Conservation (phyloP, 768 basidiomycete species). For the Piloderma croceum region DNA sequence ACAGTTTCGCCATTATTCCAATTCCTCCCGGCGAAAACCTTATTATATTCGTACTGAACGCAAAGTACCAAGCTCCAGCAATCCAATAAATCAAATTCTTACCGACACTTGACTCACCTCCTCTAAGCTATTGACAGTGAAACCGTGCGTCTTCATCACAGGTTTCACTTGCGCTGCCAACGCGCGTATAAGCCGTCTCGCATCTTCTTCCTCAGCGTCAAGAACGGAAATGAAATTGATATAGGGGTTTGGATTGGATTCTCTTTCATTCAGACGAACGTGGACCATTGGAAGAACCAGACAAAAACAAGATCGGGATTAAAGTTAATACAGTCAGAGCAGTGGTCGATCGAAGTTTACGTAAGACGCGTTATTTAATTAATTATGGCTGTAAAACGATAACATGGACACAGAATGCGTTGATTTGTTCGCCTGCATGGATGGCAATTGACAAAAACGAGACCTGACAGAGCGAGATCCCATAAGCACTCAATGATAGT, state of each 20-base stretch:
- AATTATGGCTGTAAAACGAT: no score
- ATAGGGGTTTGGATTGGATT: slow-evolving; percentile 67
- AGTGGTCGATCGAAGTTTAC: no score
- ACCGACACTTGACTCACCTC: slow-evolving; percentile 68
- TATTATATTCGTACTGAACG: slow-evolving; percentile 68
- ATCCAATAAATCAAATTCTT: no score
- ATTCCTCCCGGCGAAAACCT: slow-evolving; percentile 75
- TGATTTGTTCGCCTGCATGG: no score
- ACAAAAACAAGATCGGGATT: slow-evolving; percentile 1
- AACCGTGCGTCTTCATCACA: slow-evolving; percentile 75
- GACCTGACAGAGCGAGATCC: no score
- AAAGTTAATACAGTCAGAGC: slow-evolving; percentile 11
- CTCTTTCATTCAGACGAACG: slow-evolving; percentile 60
- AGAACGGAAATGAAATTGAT: slow-evolving; percentile 73
- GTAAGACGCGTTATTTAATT: no score
- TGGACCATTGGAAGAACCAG: slow-evolving; percentile 56
- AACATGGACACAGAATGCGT: no score
- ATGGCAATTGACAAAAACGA: no score
- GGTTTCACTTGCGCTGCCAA: slow-evolving; percentile 81
- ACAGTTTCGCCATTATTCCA: slow-evolving; percentile 82
- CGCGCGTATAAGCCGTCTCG: slow-evolving; percentile 67
- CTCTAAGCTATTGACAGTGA: slow-evolving; percentile 72
- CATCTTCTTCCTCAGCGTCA: slow-evolving; percentile 48
- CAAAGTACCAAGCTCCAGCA: no score
- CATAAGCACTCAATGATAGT: no score